Evolutionary conservation across 371 early-diverging fungal species (phyloP).

Genomic region (Furculomyces boomerangus): DNA sequence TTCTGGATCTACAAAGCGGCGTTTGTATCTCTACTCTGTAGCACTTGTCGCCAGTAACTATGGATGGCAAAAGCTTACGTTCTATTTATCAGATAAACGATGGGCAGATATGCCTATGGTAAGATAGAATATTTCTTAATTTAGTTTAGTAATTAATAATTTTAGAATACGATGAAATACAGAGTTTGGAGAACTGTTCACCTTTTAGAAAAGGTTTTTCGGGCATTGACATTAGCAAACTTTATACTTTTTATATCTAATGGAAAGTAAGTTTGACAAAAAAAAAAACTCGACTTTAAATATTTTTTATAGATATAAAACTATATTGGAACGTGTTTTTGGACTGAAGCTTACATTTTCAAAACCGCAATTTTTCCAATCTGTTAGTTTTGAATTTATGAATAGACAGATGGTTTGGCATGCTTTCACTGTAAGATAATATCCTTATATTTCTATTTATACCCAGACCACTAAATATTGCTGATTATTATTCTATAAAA

Average conservation of each 20-base stretch:
- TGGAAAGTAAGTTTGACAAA: slow-evolving; percentile 37
- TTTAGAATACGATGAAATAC: background rate
- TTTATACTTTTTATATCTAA: slow-evolving; percentile 64
- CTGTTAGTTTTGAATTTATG: slow-evolving; percentile 77
- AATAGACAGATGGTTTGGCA: slow-evolving; percentile 90
- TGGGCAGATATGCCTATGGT: slow-evolving; percentile 61
- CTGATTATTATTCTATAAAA: background rate
- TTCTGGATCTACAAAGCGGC: background rate
- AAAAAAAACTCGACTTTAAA: background rate
- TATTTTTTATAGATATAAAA: slow-evolving; percentile 34
- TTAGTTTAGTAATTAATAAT: background rate
- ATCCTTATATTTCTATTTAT: too few species aligned
- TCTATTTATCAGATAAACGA: slow-evolving; percentile 39
- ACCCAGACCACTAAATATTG: background rate
- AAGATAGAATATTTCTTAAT: slow-evolving; percentile 2
- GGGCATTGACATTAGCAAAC: slow-evolving; percentile 46
- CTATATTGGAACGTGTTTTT: slow-evolving; percentile 54
- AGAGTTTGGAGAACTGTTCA: slow-evolving; percentile 43
- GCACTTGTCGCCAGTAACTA: slow-evolving; percentile 55
- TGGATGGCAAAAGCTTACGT: slow-evolving; percentile 40
- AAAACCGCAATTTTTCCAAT: slow-evolving; percentile 48
- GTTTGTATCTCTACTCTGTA: slow-evolving; percentile 25
- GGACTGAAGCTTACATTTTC: slow-evolving; percentile 66
- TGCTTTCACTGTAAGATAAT: slow-evolving; percentile 77
- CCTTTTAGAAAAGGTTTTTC: slow-evolving; percentile 40